Evolutionary conservation across 169 alveolate species (phyloP), one percentile per base, ranked within the genome.

Genomic region (Cryptosporidium meleagridis): DNA sequence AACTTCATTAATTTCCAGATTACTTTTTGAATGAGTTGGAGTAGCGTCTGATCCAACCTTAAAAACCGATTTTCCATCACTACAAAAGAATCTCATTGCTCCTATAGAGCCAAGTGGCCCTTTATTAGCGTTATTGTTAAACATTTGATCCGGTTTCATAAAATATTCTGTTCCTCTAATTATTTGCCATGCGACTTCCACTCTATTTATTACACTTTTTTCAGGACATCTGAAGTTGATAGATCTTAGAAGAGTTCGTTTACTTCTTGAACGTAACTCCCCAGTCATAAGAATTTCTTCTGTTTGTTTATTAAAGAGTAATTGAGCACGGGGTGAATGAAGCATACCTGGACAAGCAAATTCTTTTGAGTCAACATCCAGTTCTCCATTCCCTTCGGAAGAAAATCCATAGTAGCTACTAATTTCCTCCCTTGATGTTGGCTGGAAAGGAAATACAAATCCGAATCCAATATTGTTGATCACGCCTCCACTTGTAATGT

Each of bases 41-140:
- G 55, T 62, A 21, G 89, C 21, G n/a, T 80, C 89, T n/a, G 89
- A 31, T 37, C 89, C 89, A 26, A 80, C 75, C 70, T 80, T 80
- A 14, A 80, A 62, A 18, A 67, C 48, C 3, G 89, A 80, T 31
- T 62, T 65, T 10, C 89, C 89, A 26, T 80, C 89, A 21, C 89
- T 80, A 37, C 89, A 80, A 65, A 80, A 80, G 21, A 80, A 80
- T 48, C 75, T 80, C 58, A 80, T 61, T 6, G 89, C 89, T 39
- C 61, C 89, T 58, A 80, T 62, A 16, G 89, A 80, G 51, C 89
- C 89, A 21, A 45, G 44, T 23, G 75, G 48, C 29, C 51, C 48
- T 41, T 67, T 80, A n/a, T 10, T 39, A 26, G 39, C 16, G 51
- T 62, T 44, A 44, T 21, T 4, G 0, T 14, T 10, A 26, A 41